Evolutionary conservation across 73 alveolate species (phyloP), one percentile per base, ranked within the genome.

Genomic region (Paramecium octaurelia): DNA sequence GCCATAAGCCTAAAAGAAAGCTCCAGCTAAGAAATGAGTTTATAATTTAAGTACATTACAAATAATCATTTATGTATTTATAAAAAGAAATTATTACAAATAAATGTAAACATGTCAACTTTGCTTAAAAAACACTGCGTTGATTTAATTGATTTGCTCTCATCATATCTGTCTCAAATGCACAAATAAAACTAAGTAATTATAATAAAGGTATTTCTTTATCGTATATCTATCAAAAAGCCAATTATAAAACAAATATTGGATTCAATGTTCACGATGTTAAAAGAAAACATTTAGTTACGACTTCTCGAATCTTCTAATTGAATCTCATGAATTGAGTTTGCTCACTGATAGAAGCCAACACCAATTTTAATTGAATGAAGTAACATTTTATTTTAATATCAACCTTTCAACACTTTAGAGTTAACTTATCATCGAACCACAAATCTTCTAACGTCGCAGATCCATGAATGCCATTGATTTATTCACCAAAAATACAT

Each of bases 391-490:
- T 35, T 10, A 29, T 38, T 34, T 29, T 38, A 75, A 36, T 75
- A 68, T 68, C 46, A 34, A 68, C 84, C 16, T 68, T 31, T 68
- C 46, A 31, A 27, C 40, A 68, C 29, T 23, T 80, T 80, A 80
- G 91, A 80, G 91, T 80, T 46, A 80, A 44, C 57, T 80, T 8
- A 80, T 20, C 4, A 80, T 48, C 8, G 91, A 80, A 64, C 91
- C 91, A 14, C n/a, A 18, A 40, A 27, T 80, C 10, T 80, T 80
- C 10, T 48, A 80, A 23, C 35, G 91, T 24, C 46, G 91, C 8
- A 80, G 91, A 48, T 80, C 91, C 21, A 80, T 80, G 70, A 80
- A 80, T 80, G 57, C 70, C 4, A 80, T 80, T 46, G 91, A 73
- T 35, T 73, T 73, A 36, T 40, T 36, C 40, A 38, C 60, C 6